Evolutionary conservation across 2,329 filamentous ascomycete species (phyloP), one percentile per base, ranked within the genome.

Genomic region (Mariannaea elegans): DNA sequence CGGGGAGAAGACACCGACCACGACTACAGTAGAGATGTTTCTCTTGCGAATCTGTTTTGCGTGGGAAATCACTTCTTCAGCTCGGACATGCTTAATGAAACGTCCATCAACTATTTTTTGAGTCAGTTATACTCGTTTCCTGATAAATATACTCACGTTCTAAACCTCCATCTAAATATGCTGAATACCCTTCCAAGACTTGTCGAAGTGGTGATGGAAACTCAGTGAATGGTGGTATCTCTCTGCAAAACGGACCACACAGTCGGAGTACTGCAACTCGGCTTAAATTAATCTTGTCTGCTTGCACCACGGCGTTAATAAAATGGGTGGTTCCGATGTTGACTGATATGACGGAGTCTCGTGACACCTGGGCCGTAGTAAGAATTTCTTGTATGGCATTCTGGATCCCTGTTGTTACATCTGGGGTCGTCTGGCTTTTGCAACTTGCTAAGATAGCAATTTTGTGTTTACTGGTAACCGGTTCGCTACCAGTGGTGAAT

Each of bases 251-350:
- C 8, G 46, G 46, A 16, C 46, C 44, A 19, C 44, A 65, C 7
- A 29, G 46, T 12, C 49, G 55, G 19, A 34, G 34, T 7, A 65
- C 55, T 7, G 29, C 39, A 4, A 65, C 63, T 80, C 80, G 34
- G 67, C 83, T 70, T 1, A 80, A 73, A 3, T 72, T 52, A 14
- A 72, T 71, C 24, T 27, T 27, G 58, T 83, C 81, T 18, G 78
- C 72, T 68, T 84, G 80, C 0, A 85, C 73, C 2, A 85, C 79
- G 18, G 82, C 82, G 59, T 85, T 85, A 64, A 85, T 76, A 62
- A 85, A 85, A 56, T 84, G 82, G 2, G 82, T 84, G 3, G 80
- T 82, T 42, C 81, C 81, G 61, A 83, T 79, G 7, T 75, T 79
- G 18, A 81, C 75, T 56, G 75, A 78, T 9, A 75, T 74, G 29